Evolutionary conservation across 805 yeast genomes (phyloP).

Genomic region (Kluyveromyces lactis): DNA sequence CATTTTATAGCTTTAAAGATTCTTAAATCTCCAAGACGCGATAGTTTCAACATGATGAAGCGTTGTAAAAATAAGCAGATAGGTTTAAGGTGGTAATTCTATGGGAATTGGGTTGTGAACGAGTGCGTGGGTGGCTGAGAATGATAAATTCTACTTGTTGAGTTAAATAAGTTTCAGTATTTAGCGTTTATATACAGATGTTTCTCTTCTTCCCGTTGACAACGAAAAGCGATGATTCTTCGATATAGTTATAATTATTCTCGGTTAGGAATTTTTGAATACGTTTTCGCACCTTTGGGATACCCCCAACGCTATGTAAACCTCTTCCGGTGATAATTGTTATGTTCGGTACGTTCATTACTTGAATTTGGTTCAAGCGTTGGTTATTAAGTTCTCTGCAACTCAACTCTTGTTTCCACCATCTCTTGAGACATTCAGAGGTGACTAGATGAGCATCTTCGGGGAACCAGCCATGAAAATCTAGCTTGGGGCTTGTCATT

Average conservation of each 20-base stretch:
- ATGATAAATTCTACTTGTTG: too few relatives aligned
- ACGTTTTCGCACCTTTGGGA: slow-evolving; percentile 37
- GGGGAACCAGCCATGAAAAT: slow-evolving; percentile 50
- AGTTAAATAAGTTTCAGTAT: too few relatives aligned
- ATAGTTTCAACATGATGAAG: too few relatives aligned
- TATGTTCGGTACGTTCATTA: slow-evolving; percentile 36
- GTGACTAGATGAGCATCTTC: slow-evolving; percentile 38
- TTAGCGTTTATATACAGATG: too few relatives aligned
- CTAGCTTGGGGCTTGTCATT: slow-evolving; percentile 29
- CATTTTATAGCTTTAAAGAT: too few relatives aligned
- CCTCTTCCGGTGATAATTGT: slow-evolving; percentile 62
- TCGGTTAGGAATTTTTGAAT: slow-evolving; percentile 34
- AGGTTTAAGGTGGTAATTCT: too few relatives aligned
- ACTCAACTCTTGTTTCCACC: slow-evolving; percentile 58
- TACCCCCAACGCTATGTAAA: slow-evolving; percentile 53
- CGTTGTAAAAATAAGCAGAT: too few relatives aligned
- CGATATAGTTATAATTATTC: slow-evolving; percentile 38
- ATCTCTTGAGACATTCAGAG: slow-evolving; percentile 31
- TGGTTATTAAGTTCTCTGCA: slow-evolving; percentile 36
- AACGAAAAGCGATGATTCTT: slow-evolving; percentile 35
- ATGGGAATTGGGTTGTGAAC: too few relatives aligned
- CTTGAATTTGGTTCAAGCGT: slow-evolving; percentile 29
- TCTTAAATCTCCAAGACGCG: too few relatives aligned
- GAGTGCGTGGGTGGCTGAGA: too few relatives aligned
- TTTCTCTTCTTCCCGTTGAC: slow-evolving; percentile 34